Evolutionary conservation across 1,284 basidiomycete genomes (phyloP).

Genomic region (Moesziomyces sp.): DNA sequence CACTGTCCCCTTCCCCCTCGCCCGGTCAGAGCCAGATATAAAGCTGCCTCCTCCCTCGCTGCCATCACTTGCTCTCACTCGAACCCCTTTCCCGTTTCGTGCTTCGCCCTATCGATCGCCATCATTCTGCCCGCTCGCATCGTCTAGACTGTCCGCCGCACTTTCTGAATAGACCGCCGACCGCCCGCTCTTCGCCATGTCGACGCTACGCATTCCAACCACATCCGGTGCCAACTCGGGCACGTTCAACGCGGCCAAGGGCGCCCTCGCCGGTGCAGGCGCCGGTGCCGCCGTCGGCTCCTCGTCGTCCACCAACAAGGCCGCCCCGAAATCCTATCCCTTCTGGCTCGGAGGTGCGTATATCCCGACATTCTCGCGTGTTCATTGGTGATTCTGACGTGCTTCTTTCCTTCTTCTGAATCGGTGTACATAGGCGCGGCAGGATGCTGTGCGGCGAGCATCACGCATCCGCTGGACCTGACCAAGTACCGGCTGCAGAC

Average conservation of each 20-base stretch:
- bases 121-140: neutral
- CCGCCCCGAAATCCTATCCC: slow-evolving; percentile 51
- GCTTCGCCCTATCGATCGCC: no score
- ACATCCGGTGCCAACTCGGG: slow-evolving; percentile 27
- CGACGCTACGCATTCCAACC: slow-evolving; percentile 34
- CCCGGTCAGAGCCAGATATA: neutral
- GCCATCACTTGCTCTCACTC: neutral
- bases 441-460: slow-evolving; percentile 46
- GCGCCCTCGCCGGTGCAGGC: slow-evolving; percentile 41
- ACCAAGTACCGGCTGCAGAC: slow-evolving; percentile 68
- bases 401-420: neutral
- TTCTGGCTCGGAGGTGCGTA: slow-evolving; percentile 65
- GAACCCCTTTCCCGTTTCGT: no score
- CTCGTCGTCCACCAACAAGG: slow-evolving; percentile 16
- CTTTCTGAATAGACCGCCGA: neutral
- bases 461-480: slow-evolving; percentile 68
- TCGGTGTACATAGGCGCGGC: slow-evolving; percentile 25
- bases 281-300: slow-evolving; percentile 30
- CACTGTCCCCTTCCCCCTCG: no score
- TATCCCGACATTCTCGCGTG: neutral
- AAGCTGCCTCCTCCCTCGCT: neutral
- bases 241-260: slow-evolving; percentile 45
- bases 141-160: neutral
- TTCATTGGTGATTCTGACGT: neutral
- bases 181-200: slow-evolving; percentile 4